A percentile compares a stretch with the other conserved stretches of the same genome.
Evolutionary conservation across 1,284 basidiomycete species (phyloP).

Genomic region (Leccinum brunneo-olivaceum): DNA sequence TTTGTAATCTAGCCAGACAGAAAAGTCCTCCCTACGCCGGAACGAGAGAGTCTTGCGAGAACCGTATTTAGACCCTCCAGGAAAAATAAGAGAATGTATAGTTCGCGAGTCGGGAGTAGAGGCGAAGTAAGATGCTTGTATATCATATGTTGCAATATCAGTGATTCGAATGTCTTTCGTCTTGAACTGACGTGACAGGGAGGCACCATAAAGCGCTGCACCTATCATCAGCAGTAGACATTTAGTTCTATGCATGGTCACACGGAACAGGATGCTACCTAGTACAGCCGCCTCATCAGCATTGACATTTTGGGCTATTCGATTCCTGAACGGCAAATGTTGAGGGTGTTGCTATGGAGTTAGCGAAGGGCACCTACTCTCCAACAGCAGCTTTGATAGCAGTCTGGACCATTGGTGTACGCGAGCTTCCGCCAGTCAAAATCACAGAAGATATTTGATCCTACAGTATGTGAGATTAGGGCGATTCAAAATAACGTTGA

Average conservation of each 20-base stretch:
- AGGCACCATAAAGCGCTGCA: slow-evolving; percentile 90
- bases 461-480: slow-evolving; percentile 30
- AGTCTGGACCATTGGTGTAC: slow-evolving; percentile 88
- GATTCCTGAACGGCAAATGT: slow-evolving; percentile 40
- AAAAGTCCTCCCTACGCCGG: slow-evolving; percentile 71
- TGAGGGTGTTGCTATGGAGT: slow-evolving; percentile 6
- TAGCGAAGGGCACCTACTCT: slow-evolving; percentile 40
- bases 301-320: slow-evolving; percentile 92
- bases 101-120: slow-evolving; percentile 56
- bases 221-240: slow-evolving; percentile 31
- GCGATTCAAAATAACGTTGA: not conserved
- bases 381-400: slow-evolving; percentile 75
- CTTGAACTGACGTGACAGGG: slow-evolving; percentile 86
- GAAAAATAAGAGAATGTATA: slow-evolving; percentile 72
- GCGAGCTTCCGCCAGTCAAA: slow-evolving; percentile 82
- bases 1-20: slow-evolving; percentile 69
- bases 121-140: slow-evolving; percentile 72
- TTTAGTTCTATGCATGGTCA: slow-evolving; percentile 5
- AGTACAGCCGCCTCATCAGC: slow-evolving; percentile 96
- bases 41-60: slow-evolving; percentile 81
- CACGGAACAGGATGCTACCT: slow-evolving; percentile 35
- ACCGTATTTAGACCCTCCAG: slow-evolving; percentile 64
- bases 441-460: slow-evolving; percentile 84
- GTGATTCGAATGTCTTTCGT: slow-evolving; percentile 89
- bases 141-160: slow-evolving; percentile 68